phyloP scores from a whole-genome alignment of 148 eudicot genomes.

The Fagopyrum tataricum region DNA sequence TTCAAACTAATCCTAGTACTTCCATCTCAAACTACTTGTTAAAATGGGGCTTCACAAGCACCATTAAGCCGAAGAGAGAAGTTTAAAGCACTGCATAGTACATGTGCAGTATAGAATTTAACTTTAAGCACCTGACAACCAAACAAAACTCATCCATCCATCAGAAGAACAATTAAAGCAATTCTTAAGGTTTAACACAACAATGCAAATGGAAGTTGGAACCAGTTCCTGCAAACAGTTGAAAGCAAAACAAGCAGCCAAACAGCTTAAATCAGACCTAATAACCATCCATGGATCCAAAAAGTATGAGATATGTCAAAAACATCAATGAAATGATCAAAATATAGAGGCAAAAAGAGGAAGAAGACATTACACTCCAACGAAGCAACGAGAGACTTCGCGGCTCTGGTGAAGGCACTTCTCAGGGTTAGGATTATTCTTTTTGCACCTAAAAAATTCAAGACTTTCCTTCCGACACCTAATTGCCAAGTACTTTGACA shows the following conservation, averaged over 20 bases:
- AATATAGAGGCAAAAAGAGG: background rate
- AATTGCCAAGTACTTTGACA: conserved; percentile 46
- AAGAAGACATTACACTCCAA: conserved; percentile 38
- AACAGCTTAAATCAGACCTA: background rate
- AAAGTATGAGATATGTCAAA: background rate
- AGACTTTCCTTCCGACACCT: conserved; percentile 43
- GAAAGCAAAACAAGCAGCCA: background rate
- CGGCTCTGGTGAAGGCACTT: conserved; percentile 61
- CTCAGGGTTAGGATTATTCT: conserved; percentile 63
- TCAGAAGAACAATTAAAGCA: background rate
- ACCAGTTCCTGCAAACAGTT: background rate
- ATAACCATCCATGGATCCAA: background rate
- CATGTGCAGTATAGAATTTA: background rate
- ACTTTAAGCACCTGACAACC: background rate
- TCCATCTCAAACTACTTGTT: background rate
- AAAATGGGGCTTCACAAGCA: background rate
- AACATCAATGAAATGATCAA: background rate
- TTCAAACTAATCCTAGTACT: background rate
- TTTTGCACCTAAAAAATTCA: conserved; percentile 59
- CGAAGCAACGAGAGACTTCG: conserved; percentile 60
- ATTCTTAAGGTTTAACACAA: background rate
- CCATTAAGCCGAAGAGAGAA: background rate
- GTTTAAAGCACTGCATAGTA: background rate
- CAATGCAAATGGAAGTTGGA: background rate
- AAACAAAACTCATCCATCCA: background rate